These are phyloP conservation scores for Polyporus arcularius DNA, from an alignment of 768 basidiomycete species.

Conservation along the genomic window DNA sequence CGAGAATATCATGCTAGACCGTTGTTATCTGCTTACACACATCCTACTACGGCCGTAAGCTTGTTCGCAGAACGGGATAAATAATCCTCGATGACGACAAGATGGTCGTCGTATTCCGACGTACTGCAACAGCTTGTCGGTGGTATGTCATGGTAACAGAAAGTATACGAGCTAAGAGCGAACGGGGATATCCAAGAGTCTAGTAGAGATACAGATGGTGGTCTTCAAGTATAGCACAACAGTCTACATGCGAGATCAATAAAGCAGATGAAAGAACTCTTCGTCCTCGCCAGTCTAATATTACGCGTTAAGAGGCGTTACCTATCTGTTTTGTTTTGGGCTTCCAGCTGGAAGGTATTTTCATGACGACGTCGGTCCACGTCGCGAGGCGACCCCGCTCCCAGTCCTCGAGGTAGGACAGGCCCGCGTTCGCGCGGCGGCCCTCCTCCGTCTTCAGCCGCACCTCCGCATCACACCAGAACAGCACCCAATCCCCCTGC, in stretches of 20 bases:
- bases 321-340: slow-evolving; percentile 3
- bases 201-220: slow-evolving; percentile 13
- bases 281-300: background rate
- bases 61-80: too few relatives aligned
- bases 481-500: slow-evolving; percentile 87
- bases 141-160: too few relatives aligned
- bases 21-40: too few relatives aligned
- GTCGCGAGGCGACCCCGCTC: slow-evolving; percentile 67
- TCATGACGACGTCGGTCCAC: slow-evolving; percentile 70
- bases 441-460: slow-evolving; percentile 70
- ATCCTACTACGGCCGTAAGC: too few relatives aligned
- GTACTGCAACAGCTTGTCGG: too few relatives aligned
- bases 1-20: too few relatives aligned
- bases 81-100: too few relatives aligned
- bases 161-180: background rate
- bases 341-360: slow-evolving; percentile 82
- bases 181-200: slow-evolving; percentile 2
- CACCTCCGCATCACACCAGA: slow-evolving; percentile 98
- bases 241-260: background rate
- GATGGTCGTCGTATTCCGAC: too few relatives aligned
- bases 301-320: background rate
- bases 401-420: slow-evolving; percentile 76
- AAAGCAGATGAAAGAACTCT: background rate
- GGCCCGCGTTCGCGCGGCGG: slow-evolving; percentile 58
- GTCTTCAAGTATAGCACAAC: slow-evolving; percentile 1